These are phyloP conservation scores for Fusarium buxicola DNA, from an alignment of 2,329 filamentous ascomycete species.

Conservation along the genomic window DNA sequence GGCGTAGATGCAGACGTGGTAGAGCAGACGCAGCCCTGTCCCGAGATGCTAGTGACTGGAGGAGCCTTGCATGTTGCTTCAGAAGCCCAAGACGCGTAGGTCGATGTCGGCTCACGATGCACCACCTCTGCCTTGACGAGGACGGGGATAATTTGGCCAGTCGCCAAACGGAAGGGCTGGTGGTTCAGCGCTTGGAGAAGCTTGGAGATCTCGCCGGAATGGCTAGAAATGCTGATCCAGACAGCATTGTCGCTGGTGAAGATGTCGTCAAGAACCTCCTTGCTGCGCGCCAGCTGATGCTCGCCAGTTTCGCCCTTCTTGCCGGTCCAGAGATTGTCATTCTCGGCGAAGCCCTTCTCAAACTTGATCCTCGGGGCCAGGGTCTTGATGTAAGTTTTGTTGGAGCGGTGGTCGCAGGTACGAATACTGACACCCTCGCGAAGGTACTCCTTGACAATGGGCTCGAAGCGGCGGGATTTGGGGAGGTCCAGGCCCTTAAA, in stretches of 20 bases:
- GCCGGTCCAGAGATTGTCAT: constrained; percentile 60
- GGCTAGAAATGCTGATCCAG: constrained; percentile 70
- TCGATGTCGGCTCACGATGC: constrained; percentile 42
- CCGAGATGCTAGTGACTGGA: constrained; percentile 57
- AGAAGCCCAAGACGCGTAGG: constrained; percentile 51
- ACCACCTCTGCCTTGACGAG: constrained; percentile 69
- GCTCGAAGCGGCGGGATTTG: constrained; percentile 62
- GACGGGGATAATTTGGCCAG: constrained; percentile 75
- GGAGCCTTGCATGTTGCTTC: constrained; percentile 59
- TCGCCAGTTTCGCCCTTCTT: constrained; percentile 55
- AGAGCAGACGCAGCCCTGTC: constrained; percentile 57
- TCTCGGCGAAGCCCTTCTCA: constrained; percentile 71
- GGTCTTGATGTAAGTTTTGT: constrained; percentile 62
- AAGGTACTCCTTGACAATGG: constrained; percentile 72
- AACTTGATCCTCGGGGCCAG: constrained; percentile 66
- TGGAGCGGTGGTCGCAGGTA: constrained; percentile 73
- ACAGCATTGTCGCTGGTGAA: constrained; percentile 64
- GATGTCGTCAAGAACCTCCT: constrained; percentile 66
- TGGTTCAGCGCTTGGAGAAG: constrained; percentile 69
- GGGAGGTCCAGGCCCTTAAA: constrained; percentile 67
- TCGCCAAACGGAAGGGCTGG: constrained; percentile 70
- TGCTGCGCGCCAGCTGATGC: constrained; percentile 63
- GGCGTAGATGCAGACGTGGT: constrained; percentile 33
- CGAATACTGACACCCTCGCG: constrained; percentile 75
- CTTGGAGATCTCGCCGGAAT: constrained; percentile 67